phyloP scores from a whole-genome alignment of 306 rosid species.

The Rosa persica region DNA sequence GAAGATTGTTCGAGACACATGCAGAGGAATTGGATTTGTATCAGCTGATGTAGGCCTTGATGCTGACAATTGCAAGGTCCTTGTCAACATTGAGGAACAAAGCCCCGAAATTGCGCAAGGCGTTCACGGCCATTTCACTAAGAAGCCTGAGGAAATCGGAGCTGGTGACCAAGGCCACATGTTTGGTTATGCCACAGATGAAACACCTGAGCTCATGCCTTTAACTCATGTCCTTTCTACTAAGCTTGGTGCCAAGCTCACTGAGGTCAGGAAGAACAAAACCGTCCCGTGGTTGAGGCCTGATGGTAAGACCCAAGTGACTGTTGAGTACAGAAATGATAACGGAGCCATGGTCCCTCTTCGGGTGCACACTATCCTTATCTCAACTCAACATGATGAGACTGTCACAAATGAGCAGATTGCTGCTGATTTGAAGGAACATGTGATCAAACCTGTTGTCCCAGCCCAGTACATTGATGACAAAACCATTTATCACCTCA shows the following conservation, averaged over 20 bases:
- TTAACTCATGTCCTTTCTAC: slow-evolving; percentile 81
- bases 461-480: slow-evolving; percentile 71
- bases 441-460: slow-evolving; percentile 69
- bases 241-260: slow-evolving; percentile 76
- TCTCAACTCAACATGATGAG: slow-evolving; percentile 81
- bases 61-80: slow-evolving; percentile 79
- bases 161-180: slow-evolving; percentile 89
- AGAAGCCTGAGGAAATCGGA: slow-evolving; percentile 80
- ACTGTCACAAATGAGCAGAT: slow-evolving; percentile 61
- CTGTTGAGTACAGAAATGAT: slow-evolving; percentile 75
- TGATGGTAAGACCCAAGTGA: slow-evolving; percentile 83
- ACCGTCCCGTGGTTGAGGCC: slow-evolving; percentile 79
- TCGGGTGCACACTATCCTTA: slow-evolving; percentile 78
- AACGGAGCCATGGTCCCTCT: slow-evolving; percentile 75
- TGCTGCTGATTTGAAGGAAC: slow-evolving; percentile 64
- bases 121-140: slow-evolving; percentile 71
- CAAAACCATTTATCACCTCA: slow-evolving; percentile 73
- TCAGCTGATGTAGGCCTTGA: slow-evolving; percentile 78
- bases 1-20: slow-evolving; percentile 75
- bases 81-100: slow-evolving; percentile 76
- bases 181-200: slow-evolving; percentile 84
- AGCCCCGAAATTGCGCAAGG: slow-evolving; percentile 83
- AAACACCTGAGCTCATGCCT: slow-evolving; percentile 76
- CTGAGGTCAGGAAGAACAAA: slow-evolving; percentile 75
- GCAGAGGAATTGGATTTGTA: slow-evolving; percentile 68